These are phyloP conservation scores for Patellifolia procumbens DNA, from an alignment of 179 eudicot species.

Conservation along the genomic window DNA sequence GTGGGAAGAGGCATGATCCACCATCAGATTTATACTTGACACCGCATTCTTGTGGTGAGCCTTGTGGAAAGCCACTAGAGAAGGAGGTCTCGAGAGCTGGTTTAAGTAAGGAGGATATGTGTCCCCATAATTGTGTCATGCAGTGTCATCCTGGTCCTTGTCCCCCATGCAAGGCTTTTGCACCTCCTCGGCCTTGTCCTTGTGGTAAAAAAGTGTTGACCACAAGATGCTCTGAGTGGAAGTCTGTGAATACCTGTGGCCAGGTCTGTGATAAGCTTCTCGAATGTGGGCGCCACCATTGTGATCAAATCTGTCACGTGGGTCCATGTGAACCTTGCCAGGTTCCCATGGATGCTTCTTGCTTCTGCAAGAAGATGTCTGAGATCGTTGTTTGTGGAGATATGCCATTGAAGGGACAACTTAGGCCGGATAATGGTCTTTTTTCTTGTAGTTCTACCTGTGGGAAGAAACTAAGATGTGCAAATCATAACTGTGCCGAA, in stretches of 20 bases:
- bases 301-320: constrained; percentile 68
- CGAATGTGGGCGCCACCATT: constrained; percentile 72
- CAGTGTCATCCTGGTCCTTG: constrained; percentile 99
- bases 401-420: constrained; percentile 71
- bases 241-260: constrained; percentile 79
- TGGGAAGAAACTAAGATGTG: constrained; percentile 63
- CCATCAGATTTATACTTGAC: constrained; percentile 86
- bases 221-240: constrained; percentile 81
- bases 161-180: constrained; percentile 97
- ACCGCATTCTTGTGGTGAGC: constrained; percentile 95
- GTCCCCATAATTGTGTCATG: constrained; percentile 91
- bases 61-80: constrained; percentile 89
- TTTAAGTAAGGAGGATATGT: constrained; percentile 54
- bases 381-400: constrained; percentile 89
- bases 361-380: constrained; percentile 80
- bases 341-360: constrained; percentile 64
- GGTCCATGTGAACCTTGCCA: constrained; percentile 79
- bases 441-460: constrained; percentile 69
- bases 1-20: constrained; percentile 94
- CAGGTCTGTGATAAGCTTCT: constrained; percentile 73
- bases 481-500: constrained; percentile 70
- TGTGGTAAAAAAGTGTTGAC: constrained; percentile 79
- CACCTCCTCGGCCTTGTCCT: constrained; percentile 80
- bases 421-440: constrained; percentile 59
- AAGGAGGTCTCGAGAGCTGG: constrained; percentile 48